These are phyloP conservation scores for Cystobasidiaceae sp. DNA, from an alignment of 1,284 basidiomycete genomes.

Conservation along the genomic window DNA sequence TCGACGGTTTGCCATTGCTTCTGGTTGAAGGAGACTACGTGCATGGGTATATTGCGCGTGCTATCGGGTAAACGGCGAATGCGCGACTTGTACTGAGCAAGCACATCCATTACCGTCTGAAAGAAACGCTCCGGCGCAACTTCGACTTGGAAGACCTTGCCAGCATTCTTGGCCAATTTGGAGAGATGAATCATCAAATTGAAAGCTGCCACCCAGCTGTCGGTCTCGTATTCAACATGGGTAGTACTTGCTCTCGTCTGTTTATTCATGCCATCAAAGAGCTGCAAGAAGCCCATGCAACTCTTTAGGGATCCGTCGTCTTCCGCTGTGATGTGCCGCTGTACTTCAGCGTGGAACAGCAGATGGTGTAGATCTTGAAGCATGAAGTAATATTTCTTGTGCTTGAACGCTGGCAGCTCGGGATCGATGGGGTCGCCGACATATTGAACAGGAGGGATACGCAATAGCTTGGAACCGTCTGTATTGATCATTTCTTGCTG, in stretches of 20 bases:
- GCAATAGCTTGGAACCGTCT: not conserved
- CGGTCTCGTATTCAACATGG: conserved; percentile 90
- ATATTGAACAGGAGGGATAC: conserved; percentile 48
- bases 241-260: conserved; percentile 72
- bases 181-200: conserved; percentile 83
- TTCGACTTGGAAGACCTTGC: conserved; percentile 69
- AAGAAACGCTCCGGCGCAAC: no score
- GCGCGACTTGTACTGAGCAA: no score
- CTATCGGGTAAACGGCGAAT: no score
- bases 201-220: conserved; percentile 89
- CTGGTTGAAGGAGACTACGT: conserved; percentile 62
- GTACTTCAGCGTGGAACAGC: conserved; percentile 38
- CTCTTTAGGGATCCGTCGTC: not conserved
- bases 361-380: conserved; percentile 43
- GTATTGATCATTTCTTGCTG: conserved; percentile 63
- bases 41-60: no score
- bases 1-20: conserved; percentile 60
- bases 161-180: conserved; percentile 79
- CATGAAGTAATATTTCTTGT: conserved; percentile 66
- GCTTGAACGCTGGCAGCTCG: conserved; percentile 78
- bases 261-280: conserved; percentile 81
- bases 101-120: no score
- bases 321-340: conserved; percentile 3
- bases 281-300: conserved; percentile 55
- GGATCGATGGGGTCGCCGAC: conserved; percentile 56